These are phyloP conservation scores for Blastosporella zonata DNA, from an alignment of 1,284 basidiomycete species.

Conservation along the genomic window DNA sequence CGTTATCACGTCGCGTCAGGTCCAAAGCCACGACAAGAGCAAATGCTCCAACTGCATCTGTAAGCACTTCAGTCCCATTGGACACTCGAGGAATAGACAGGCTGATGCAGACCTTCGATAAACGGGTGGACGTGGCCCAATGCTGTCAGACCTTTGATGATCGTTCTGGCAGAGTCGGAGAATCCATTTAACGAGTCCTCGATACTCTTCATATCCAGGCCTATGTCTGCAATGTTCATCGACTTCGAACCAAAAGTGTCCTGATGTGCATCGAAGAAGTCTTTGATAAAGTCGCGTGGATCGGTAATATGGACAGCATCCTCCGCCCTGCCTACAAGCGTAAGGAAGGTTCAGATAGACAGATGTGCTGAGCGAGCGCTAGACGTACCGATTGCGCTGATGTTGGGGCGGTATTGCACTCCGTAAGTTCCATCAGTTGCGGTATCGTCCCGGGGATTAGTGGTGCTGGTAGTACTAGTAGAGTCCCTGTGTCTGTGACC, in stretches of 20 bases:
- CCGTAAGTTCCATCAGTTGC: too few relatives aligned
- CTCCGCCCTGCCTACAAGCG: slow-evolving; percentile 4
- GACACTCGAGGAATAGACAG: not conserved
- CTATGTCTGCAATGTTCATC: slow-evolving; percentile 14
- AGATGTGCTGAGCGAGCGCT: too few relatives aligned
- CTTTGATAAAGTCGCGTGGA: slow-evolving; percentile 17
- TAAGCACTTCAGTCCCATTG: not conserved
- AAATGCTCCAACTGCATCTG: slow-evolving; percentile 24
- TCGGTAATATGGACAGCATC: slow-evolving; percentile 7
- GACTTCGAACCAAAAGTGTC: slow-evolving; percentile 11
- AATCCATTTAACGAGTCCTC: slow-evolving; percentile 29
- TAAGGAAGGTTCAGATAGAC: too few relatives aligned
- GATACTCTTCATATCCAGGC: slow-evolving; percentile 18
- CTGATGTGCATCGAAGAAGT: slow-evolving; percentile 15
- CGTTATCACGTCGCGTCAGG: slow-evolving; percentile 23
- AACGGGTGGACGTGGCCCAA: slow-evolving; percentile 31
- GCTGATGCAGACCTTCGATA: slow-evolving; percentile 25
- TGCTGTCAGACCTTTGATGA: slow-evolving; percentile 29
- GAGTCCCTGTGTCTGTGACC: not conserved
- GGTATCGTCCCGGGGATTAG: too few relatives aligned
- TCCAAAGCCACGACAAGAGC: slow-evolving; percentile 20
- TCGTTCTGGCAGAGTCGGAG: slow-evolving; percentile 24
- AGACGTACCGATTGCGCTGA: not conserved
- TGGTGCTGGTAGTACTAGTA: not conserved
- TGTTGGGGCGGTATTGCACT: not conserved